These are phyloP conservation scores for Colletotrichum brevisporum DNA, from an alignment of 2,329 filamentous ascomycete genomes.

Conservation along the genomic window DNA sequence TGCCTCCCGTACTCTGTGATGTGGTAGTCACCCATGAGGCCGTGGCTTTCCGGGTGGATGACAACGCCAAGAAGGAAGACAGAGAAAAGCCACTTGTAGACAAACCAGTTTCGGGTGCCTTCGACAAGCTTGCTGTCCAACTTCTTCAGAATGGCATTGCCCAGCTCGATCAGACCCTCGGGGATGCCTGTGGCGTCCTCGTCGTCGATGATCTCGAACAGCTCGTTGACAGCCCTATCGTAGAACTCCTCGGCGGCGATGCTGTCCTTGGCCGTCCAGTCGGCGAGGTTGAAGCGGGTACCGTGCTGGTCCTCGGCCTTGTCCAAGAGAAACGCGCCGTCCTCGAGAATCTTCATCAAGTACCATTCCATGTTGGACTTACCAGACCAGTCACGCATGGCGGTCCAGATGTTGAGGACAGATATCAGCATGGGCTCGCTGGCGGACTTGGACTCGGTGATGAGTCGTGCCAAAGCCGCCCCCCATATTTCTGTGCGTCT, in stretches of 20 bases:
- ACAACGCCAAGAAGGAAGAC: constrained; percentile 87
- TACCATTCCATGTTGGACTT: constrained; percentile 93
- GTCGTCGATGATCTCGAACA: constrained; percentile 91
- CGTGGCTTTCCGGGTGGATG: constrained; percentile 87
- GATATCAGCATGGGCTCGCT: constrained; percentile 86
- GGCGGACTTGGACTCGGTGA: constrained; percentile 81
- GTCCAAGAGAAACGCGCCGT: constrained; percentile 91
- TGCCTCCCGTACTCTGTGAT: constrained; percentile 92
- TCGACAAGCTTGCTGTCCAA: constrained; percentile 80
- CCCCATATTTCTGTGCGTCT: constrained; percentile 90
- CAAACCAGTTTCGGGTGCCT: constrained; percentile 84
- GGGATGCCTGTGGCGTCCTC: constrained; percentile 88
- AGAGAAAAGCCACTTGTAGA: constrained; percentile 93
- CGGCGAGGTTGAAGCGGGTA: constrained; percentile 78
- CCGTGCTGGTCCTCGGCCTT: constrained; percentile 84
- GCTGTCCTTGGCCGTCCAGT: constrained; percentile 83
- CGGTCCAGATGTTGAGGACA: constrained; percentile 89
- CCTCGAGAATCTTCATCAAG: constrained; percentile 93
- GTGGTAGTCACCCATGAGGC: constrained; percentile 89
- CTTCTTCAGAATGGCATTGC: constrained; percentile 85
- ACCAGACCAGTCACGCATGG: constrained; percentile 90
- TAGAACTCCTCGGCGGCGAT: constrained; percentile 91
- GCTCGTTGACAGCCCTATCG: constrained; percentile 80
- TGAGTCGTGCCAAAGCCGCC: constrained; percentile 85
- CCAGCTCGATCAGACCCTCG: constrained; percentile 85